Base-by-base conservation (phyloP, 73 alveolate genomes). In the Effrenium voratum region DNA sequence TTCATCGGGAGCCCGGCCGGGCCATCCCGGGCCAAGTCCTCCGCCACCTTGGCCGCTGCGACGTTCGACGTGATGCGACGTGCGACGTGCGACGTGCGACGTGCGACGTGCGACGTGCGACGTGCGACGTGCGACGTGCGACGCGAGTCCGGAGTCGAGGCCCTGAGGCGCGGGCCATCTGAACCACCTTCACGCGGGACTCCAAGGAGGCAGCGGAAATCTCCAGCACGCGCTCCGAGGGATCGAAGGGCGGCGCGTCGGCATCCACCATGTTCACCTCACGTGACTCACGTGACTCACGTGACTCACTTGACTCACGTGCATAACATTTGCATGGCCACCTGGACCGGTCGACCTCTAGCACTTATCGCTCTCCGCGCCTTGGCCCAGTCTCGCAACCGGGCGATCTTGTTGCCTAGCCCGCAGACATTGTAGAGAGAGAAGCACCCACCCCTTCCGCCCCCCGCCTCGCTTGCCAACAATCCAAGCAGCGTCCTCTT, bases 241-340 rank as follows among this genome's bases (percentile, higher is more conserved):
- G 81, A 49, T 92, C 98, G 81, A 73, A 92, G 52, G 98, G 98
- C 12, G 98, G 98, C 19, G 92, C 59, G 15, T 92, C 98, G 16
- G 98, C 98, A 28, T 92, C 98, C 52, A 59, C 49, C 98, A 92
- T 92, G 81, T 76, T 92, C 43, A 92, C 98, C 98, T 92, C 52
- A 10, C 36, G 57, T 5, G 63, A 52, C 8, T 52, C 19, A 8
- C 8, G 19, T n/a, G n/a, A n/a, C n/a, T n/a, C n/a, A n/a, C n/a
- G n/a, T n/a, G n/a, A n/a, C n/a, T n/a, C n/a, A n/a, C n/a, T n/a
- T n/a, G n/a, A n/a, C n/a, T n/a, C n/a, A n/a, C n/a, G n/a, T n/a
- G n/a, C n/a, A n/a, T n/a, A n/a, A n/a, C n/a, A n/a, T n/a, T n/a
- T n/a, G n/a, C n/a, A n/a, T n/a, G n/a, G n/a, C n/a, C n/a, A n/a